Base-by-base conservation (phyloP, 2,329 filamentous ascomycete species). In the Microsporum audouinii region DNA sequence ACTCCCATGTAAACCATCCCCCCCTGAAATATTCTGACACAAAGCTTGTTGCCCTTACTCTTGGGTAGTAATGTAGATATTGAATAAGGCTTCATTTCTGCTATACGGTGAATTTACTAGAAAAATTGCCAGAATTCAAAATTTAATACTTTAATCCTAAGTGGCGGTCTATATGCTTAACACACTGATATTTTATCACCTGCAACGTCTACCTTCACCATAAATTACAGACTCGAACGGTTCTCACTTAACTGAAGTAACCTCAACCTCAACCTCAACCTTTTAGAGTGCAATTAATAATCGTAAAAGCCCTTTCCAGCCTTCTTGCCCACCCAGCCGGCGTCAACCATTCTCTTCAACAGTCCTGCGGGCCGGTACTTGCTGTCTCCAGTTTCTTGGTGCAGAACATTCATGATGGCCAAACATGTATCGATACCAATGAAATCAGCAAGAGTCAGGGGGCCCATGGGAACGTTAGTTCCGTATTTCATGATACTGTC, bases 401-500 rank as follows among this genome's bases (percentile, higher is more conserved):
- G 85, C 69, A 99, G 75, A 2, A 97, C 94, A 75, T 88, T 91
- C 94, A 99, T 99, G 70, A 99, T 99, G 27, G 92, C 86, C 64
- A 97, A 78, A 71, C 94, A 99, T 0, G 94, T 99, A 73, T 99
- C 94, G 51, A 99, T 80, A 5, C 94, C 94, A 69, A 99, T 97
- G 70, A 99, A 99, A 75, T 99, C 94, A 1, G 94, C 94, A 68
- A 99, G 77, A 69, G 91, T 87, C 66, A 99, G 79, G 7, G 94
- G 94, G 0, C 94, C 94, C 94, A 99, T 99, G 29, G 94, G 94
- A 45, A 99, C 94, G 71, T 96, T 96, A 27, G 94, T 99, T 55
- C 94, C 94, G 68, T 96, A 96, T 83, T 96, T 97, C 94, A 99
- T 99, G 69, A 99, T 99, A 66, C 83, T 86, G 71, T 99, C 94